Evolutionary conservation across 768 basidiomycete genomes (phyloP).

Genomic region (Clitopilus hobsonii): DNA sequence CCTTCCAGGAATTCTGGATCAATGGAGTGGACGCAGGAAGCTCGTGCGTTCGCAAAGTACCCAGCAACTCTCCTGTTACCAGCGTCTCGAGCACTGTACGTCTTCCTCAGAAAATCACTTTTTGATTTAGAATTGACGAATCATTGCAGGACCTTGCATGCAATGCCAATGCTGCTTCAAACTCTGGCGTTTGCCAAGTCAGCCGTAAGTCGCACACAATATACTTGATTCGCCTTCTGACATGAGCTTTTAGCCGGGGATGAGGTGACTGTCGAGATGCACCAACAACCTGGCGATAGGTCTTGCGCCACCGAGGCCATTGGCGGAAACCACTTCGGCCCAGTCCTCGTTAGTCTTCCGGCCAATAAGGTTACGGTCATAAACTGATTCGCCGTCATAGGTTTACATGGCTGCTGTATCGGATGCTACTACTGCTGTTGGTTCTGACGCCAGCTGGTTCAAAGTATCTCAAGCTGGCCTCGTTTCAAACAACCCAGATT

Average conservation of each 20-base stretch:
- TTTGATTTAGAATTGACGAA: neutral
- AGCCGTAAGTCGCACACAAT: slow-evolving; percentile 27
- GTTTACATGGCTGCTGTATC: slow-evolving; percentile 45
- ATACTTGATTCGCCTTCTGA: too few species aligned
- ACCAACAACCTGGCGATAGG: slow-evolving; percentile 44
- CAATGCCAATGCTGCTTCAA: slow-evolving; percentile 31
- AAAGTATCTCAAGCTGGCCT: slow-evolving; percentile 46
- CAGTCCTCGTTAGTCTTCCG: slow-evolving; percentile 33
- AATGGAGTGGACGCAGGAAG: slow-evolving; percentile 42
- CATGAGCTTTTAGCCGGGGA: slow-evolving; percentile 34
- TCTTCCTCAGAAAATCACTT: neutral
- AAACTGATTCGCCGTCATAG: slow-evolving; percentile 9
- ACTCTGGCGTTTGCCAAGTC: slow-evolving; percentile 36
- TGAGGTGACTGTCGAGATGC: slow-evolving; percentile 48
- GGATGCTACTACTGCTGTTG: slow-evolving; percentile 40
- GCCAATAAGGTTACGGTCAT: too few species aligned
- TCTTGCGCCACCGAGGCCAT: slow-evolving; percentile 43
- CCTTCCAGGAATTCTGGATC: slow-evolving; percentile 52
- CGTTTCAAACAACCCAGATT: slow-evolving; percentile 43
- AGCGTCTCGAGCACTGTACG: slow-evolving; percentile 30
- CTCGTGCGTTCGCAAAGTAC: slow-evolving; percentile 41
- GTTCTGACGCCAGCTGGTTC: slow-evolving; percentile 40
- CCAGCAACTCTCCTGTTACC: slow-evolving; percentile 44
- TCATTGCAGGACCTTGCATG: slow-evolving; percentile 39
- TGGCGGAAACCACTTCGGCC: slow-evolving; percentile 48